phyloP scores from a whole-genome alignment of 306 rosid genomes.

The Trichosanthes truncata region DNA sequence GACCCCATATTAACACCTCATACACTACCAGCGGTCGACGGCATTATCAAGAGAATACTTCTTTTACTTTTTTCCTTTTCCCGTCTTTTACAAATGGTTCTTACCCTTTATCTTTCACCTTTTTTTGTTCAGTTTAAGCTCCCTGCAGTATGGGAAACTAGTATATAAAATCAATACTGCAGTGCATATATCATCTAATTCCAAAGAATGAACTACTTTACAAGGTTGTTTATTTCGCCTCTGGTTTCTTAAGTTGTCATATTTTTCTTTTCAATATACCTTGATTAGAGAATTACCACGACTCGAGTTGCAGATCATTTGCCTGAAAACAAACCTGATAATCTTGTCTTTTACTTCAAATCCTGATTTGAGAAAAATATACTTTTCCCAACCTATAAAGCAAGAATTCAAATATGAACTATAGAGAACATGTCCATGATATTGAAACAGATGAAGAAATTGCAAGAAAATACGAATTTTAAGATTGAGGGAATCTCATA shows the following conservation, averaged over 20 bases:
- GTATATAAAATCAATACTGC: neutral
- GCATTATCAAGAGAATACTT: slow-evolving; percentile 1
- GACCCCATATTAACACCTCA: neutral
- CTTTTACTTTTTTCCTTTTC: neutral
- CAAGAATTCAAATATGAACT: neutral
- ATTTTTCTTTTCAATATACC: neutral
- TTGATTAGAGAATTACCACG: neutral
- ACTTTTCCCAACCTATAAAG: neutral
- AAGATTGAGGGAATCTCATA: no score
- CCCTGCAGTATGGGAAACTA: neutral
- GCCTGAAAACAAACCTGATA: neutral
- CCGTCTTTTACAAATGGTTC: neutral
- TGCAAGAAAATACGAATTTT: neutral
- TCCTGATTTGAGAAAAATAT: neutral
- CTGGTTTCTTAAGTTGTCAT: neutral
- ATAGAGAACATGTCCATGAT: neutral
- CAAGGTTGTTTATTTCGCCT: neutral
- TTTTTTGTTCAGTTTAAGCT: neutral
- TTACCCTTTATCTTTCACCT: slow-evolving; percentile 1
- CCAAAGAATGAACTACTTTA: neutral
- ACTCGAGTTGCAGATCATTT: neutral
- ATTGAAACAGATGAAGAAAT: neutral
- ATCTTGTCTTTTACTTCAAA: neutral
- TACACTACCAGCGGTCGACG: neutral
- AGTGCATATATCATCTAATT: neutral